Percentiles rank a stretch among this genome's conserved stretches.
Evolutionary conservation across 371 early-diverging fungal species (phyloP).

Genomic region (Smittium culicis): DNA sequence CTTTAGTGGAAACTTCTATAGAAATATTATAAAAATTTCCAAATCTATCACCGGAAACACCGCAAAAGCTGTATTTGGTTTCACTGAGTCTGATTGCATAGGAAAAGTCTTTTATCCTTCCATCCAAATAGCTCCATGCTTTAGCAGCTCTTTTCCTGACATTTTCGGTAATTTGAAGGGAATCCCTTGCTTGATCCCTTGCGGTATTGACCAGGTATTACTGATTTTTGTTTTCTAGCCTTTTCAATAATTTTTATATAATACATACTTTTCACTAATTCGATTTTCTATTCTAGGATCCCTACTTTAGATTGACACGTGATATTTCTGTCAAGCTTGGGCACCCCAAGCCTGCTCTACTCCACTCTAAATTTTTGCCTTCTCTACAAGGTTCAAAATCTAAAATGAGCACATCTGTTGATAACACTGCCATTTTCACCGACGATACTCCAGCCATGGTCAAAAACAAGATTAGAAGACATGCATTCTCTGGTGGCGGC

Average conservation of each 20-base stretch:
- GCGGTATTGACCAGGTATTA: constrained; percentile 88
- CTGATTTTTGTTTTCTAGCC: not conserved
- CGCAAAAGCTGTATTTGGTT: constrained; percentile 87
- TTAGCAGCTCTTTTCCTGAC: constrained; percentile 88
- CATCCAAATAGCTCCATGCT: constrained; percentile 88
- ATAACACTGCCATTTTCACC: constrained; percentile 89
- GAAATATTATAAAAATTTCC: constrained; percentile 78
- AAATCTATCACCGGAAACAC: constrained; percentile 68
- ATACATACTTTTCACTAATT: not conserved
- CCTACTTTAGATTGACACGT: constrained; percentile 98
- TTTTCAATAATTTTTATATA: not conserved
- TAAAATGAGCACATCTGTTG: constrained; percentile 97
- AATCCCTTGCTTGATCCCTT: constrained; percentile 94
- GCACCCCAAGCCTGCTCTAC: constrained; percentile 90
- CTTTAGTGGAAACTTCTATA: constrained; percentile 61
- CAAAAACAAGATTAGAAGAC: constrained; percentile 96
- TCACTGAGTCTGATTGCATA: constrained; percentile 71
- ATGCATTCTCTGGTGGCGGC: constrained; percentile 96
- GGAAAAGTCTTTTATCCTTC: constrained; percentile 87
- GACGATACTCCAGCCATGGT: constrained; percentile 87
- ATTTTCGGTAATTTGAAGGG: constrained; percentile 83
- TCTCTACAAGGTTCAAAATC: constrained; percentile 92
- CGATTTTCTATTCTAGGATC: constrained; percentile 48
- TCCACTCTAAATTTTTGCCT: constrained; percentile 96
- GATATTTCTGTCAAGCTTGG: constrained; percentile 91